Conservation (phyloP, 345 rosid genomes). For the Eucalyptus leucophloia region DNA sequence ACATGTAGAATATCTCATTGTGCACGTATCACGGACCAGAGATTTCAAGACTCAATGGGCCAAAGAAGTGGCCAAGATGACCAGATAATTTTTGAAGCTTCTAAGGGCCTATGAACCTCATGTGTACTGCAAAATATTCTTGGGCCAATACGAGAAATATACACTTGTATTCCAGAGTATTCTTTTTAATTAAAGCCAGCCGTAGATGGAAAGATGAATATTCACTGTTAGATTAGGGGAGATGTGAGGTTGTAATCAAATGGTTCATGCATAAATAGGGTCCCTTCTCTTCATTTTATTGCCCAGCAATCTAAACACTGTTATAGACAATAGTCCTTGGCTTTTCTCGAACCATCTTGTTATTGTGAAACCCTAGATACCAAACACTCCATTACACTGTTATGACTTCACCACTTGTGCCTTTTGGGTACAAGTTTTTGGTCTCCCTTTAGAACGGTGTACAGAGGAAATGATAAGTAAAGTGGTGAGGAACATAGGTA, state of each 20-base stretch:
- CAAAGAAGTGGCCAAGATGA: neutral
- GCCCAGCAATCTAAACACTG: too few relatives aligned
- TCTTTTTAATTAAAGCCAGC: neutral
- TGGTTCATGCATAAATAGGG: neutral
- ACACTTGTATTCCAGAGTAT: neutral
- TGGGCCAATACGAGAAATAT: neutral
- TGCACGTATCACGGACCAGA: neutral
- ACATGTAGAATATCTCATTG: neutral
- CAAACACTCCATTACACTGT: too few relatives aligned
- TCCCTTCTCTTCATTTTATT: neutral
- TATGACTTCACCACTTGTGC: too few relatives aligned
- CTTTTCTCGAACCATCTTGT: too few relatives aligned
- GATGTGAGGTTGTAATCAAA: neutral
- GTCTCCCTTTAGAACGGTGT: too few relatives aligned
- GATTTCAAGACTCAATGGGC: neutral
- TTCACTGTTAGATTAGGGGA: neutral
- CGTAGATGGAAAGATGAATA: neutral
- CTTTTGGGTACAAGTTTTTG: too few relatives aligned
- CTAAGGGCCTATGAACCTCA: neutral
- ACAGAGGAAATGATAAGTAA: too few relatives aligned
- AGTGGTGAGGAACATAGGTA: too few relatives aligned
- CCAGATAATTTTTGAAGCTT: neutral
- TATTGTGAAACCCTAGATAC: too few relatives aligned
- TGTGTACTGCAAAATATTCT: neutral
- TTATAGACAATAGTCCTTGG: too few relatives aligned